Evolutionary conservation across 2,329 filamentous ascomycete species (phyloP).

Genomic region (Fusarium scirpi): DNA sequence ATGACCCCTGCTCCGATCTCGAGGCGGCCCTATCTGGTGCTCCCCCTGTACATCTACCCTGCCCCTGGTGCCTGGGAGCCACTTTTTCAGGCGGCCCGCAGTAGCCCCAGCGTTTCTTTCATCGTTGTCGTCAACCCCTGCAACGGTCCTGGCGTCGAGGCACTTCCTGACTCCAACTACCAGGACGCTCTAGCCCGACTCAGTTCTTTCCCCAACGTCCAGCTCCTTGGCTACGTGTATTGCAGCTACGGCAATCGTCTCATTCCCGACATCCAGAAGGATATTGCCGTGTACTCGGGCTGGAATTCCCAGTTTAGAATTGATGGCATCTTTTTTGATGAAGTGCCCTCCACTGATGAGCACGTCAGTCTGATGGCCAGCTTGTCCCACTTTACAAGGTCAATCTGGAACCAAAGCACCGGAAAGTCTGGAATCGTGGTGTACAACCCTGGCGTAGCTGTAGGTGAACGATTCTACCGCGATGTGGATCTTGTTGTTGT

Average conservation of each 20-base stretch:
- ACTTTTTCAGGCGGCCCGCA: conserved; percentile 4
- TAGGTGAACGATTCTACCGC: background rate
- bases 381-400: conserved; percentile 23
- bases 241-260: conserved; percentile 29
- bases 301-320: conserved; percentile 28
- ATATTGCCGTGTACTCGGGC: conserved; percentile 23
- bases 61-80: conserved; percentile 5
- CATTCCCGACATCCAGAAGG: conserved; percentile 4
- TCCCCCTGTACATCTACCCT: conserved; percentile 12
- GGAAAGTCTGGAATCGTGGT: background rate
- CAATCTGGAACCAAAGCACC: background rate
- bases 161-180: conserved; percentile 1
- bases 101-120: background rate
- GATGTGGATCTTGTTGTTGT: background rate
- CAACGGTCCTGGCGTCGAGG: background rate
- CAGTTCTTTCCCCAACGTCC: background rate
- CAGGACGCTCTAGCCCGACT: background rate
- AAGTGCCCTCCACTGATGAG: conserved; percentile 15
- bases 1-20: background rate
- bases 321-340: conserved; percentile 38
- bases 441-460: conserved; percentile 2
- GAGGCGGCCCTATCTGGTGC: background rate
- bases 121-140: conserved; percentile 7
- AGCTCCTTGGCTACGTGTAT: conserved; percentile 31
- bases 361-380: background rate